A percentile compares a stretch with the other conserved stretches of the same genome.
phyloP scores from a whole-genome alignment of 23 red algal genomes.

The Chondrus crispus region DNA sequence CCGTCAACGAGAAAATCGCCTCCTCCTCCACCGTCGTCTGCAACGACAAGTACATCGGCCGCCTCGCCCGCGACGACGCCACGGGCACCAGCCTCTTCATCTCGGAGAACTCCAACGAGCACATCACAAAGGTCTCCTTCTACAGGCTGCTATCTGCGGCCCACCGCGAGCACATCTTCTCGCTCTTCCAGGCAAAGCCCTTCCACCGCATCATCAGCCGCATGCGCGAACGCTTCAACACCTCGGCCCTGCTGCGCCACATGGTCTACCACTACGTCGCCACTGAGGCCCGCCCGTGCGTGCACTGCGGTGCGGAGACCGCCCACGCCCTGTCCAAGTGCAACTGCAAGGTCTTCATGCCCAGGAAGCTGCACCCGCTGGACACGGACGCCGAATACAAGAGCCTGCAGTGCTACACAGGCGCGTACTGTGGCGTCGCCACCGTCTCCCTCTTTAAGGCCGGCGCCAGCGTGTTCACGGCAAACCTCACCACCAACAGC shows the following conservation, averaged over 20 bases:
- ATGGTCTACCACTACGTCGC: constrained; percentile 34
- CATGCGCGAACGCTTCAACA: not conserved
- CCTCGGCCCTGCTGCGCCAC: not conserved
- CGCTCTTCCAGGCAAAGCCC: not conserved
- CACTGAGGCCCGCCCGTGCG: constrained; percentile 25
- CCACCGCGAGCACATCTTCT: constrained; percentile 34
- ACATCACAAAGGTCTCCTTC: constrained; percentile 14
- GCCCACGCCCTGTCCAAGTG: not conserved
- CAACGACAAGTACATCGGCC: constrained; percentile 24
- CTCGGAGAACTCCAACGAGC: not conserved
- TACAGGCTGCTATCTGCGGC: constrained; percentile 19
- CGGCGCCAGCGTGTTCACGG: not conserved
- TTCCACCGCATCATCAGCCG: not conserved
- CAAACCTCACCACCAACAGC: not conserved
- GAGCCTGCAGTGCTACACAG: constrained; percentile 4
- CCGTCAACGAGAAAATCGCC: constrained; percentile 23
- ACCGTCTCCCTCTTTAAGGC: not conserved
- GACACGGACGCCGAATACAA: not conserved
- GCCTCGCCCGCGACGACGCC: constrained; percentile 40
- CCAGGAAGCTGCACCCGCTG: constrained; percentile 3
- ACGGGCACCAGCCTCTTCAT: constrained; percentile 23
- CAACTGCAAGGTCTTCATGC: not conserved
- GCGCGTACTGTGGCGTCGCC: constrained; percentile 18
- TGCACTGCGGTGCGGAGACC: not conserved
- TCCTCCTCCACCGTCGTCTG: constrained; percentile 29